Evolutionary conservation across 192 early-diverging fungal genomes (phyloP).

Genomic region (Cetraspora pellucida): DNA sequence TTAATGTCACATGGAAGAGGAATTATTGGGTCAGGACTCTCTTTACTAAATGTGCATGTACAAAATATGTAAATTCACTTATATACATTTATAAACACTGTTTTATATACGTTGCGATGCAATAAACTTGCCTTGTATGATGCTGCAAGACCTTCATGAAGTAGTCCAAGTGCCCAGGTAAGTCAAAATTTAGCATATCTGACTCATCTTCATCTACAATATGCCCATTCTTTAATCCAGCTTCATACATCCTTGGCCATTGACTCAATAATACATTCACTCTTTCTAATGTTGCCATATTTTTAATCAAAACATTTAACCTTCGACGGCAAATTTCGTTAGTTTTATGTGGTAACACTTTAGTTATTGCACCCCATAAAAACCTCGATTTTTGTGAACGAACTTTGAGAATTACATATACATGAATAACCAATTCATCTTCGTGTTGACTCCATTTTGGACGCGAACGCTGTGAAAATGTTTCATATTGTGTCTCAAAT

Average conservation of each 20-base stretch:
- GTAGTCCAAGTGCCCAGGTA: constrained; percentile 20
- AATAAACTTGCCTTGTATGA: constrained; percentile 14
- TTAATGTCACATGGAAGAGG: constrained; percentile 22
- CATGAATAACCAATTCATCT: constrained; percentile 32
- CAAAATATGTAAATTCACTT: background rate
- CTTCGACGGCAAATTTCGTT: constrained; percentile 37
- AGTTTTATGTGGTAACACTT: constrained; percentile 31
- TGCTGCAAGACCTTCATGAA: constrained; percentile 26
- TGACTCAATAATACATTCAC: constrained; percentile 6
- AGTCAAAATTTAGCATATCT: constrained; percentile 34
- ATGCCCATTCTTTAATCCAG: constrained; percentile 16
- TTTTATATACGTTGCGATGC: background rate
- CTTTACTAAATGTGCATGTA: background rate
- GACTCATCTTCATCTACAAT: constrained; percentile 27
- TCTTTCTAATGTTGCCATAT: background rate
- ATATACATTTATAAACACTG: background rate
- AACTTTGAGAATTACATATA: constrained; percentile 32
- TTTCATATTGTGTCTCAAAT: constrained; percentile 38
- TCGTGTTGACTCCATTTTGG: constrained; percentile 29
- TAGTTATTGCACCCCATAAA: constrained; percentile 32
- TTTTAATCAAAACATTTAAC: constrained; percentile 29
- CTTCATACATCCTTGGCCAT: constrained; percentile 34
- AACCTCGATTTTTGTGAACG: constrained; percentile 32
- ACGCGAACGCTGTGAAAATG: constrained; percentile 2
- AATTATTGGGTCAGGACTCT: background rate